Percentiles rank a stretch among this genome's conserved stretches.
Evolutionary conservation across 805 yeast species (phyloP).

Genomic region (Dipodascus albidus): DNA sequence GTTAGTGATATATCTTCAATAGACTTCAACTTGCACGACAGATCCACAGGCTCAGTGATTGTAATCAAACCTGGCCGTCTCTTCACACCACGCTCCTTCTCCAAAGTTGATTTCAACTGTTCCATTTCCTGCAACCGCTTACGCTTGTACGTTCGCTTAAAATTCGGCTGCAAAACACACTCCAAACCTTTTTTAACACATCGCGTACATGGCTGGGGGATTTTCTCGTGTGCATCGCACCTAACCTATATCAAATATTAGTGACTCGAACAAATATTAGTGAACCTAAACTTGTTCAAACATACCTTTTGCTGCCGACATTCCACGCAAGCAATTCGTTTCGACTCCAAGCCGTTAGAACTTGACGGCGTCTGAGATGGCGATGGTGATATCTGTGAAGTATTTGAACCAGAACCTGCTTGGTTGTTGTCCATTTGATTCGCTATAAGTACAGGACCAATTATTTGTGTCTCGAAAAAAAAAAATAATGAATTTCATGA

Average conservation of each 20-base stretch:
- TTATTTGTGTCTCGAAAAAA: not conserved
- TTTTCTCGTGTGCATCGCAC: slow-evolving; percentile 55
- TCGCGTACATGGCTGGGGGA: slow-evolving; percentile 70
- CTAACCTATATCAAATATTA: slow-evolving; percentile 40
- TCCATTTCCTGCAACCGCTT: slow-evolving; percentile 42
- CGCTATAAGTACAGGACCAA: not conserved
- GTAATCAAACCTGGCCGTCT: slow-evolving; percentile 4
- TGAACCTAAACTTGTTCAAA: not conserved
- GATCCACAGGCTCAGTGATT: not conserved
- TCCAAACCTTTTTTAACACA: slow-evolving; percentile 58
- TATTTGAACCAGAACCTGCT: not conserved
- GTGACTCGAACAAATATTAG: slow-evolving; percentile 3
- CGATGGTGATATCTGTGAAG: not conserved
- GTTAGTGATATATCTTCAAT: slow-evolving; percentile 57
- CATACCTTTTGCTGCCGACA: slow-evolving; percentile 81
- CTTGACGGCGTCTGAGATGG: not conserved
- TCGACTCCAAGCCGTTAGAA: slow-evolving; percentile 16
- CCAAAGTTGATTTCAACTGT: slow-evolving; percentile 18
- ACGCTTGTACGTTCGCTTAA: slow-evolving; percentile 81
- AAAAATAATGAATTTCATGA: too few relatives aligned
- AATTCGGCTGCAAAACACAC: slow-evolving; percentile 70
- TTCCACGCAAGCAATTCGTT: slow-evolving; percentile 83
- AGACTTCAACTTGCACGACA: slow-evolving; percentile 39
- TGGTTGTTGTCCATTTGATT: not conserved
- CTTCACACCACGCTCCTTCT: not conserved